Evolutionary conservation across 768 basidiomycete species (phyloP), one percentile per base, ranked within the genome.

Genomic region (Lactarius deliciosus): DNA sequence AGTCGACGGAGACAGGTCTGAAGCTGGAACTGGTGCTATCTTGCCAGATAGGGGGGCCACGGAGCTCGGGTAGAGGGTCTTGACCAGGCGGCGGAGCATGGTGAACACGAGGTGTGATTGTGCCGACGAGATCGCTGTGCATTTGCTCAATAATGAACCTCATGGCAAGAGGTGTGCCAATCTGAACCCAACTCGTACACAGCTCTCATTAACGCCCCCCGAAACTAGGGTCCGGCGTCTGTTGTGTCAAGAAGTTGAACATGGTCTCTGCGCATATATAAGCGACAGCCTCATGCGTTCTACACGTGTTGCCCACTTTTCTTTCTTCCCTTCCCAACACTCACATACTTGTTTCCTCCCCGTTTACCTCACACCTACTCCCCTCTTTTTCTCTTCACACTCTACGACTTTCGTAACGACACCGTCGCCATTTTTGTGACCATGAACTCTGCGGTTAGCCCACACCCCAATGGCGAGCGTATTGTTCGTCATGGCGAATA

Each of bases 401-500:
- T 41, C 66, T 43, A 68, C 68, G 68, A 66, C 60, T 25, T 16
- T 30, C 32, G 63, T 60, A 63, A 68, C 66, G 58, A 62, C 18
- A 64, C 28, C 36, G 18, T 65, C 36, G 36, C 43, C 54, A 50
- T 50, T 53, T 53, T 38, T 25, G 34, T 60, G 68, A 70, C 38
- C 55, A 70, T 70, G 70, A 64, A 20, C 54, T 65, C 70, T 28
- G 69, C 69, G 11, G 58, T 67, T 22, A 61, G 62, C 53, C 61
- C 61, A 28, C 60, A 57, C 18, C 65, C 68, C 28, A 4, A 43
- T 9, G 57, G 38, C 16, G 74, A 76, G 63, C 73, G 74, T 1
- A 68, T 77, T 43, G 69, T 64, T 40, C 65, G 68, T 25, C 74
- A 78, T 47, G 68, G 73, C 0, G 73, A 79, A 0, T 89, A 84